These are phyloP conservation scores for Pseudozyma thailandica DNA, from an alignment of 1,284 basidiomycete species.

Conservation along the genomic window DNA sequence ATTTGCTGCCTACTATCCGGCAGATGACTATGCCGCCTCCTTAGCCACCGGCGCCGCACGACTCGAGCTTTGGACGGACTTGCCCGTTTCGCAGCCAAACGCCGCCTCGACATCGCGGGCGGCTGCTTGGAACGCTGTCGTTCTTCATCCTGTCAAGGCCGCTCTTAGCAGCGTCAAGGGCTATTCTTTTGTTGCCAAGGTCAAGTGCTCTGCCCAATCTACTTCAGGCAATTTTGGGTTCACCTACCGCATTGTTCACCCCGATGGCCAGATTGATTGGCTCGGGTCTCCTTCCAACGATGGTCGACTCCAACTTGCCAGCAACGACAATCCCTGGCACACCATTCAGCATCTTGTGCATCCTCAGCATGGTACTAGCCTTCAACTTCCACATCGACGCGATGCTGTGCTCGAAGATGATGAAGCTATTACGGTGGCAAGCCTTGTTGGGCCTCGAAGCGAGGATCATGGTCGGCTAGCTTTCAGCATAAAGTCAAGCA, in stretches of 20 bases:
- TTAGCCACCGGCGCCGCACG: conserved; percentile 24
- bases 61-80: conserved; percentile 40
- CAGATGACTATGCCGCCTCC: conserved; percentile 23
- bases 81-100: conserved; percentile 11
- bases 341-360: conserved; percentile 20
- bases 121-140: conserved; percentile 25
- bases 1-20: conserved; percentile 30
- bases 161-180: conserved; percentile 2
- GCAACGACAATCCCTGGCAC: not conserved
- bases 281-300: conserved; percentile 37
- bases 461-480: not conserved
- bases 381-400: conserved; percentile 2
- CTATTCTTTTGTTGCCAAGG: conserved; percentile 23
- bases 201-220: conserved; percentile 16
- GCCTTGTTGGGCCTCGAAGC: conserved; percentile 1
- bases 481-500: conserved; percentile 24
- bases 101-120: conserved; percentile 15
- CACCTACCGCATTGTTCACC: conserved; percentile 41
- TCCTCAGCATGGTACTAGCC: conserved; percentile 7
- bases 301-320: conserved; percentile 27
- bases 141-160: conserved; percentile 11
- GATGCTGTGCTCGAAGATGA: not conserved
- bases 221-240: conserved; percentile 19
- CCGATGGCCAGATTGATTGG: conserved; percentile 46
- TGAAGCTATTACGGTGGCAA: conserved; percentile 2